Percentiles rank a stretch among this genome's conserved stretches.
These are phyloP conservation scores for Podospora pseudoanserina DNA, from an alignment of 495 filamentous ascomycete species.

Conservation along the genomic window DNA sequence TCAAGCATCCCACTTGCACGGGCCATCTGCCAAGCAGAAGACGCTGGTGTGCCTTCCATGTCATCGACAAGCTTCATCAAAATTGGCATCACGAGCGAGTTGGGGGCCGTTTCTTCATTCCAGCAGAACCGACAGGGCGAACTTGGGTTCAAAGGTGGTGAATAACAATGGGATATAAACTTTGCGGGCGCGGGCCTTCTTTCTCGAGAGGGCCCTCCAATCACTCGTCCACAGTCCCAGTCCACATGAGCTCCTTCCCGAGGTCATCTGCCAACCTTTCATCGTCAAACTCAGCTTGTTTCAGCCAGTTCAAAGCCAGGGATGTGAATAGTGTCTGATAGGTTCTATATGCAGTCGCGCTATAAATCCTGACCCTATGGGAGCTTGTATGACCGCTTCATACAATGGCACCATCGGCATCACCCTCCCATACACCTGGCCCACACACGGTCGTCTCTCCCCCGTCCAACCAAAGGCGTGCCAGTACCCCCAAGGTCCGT, in stretches of 20 bases:
- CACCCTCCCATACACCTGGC: background rate
- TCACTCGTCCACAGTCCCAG: background rate
- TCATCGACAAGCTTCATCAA: background rate
- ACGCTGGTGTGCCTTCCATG: background rate
- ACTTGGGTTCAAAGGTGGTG: background rate
- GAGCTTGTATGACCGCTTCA: background rate
- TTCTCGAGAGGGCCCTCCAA: background rate
- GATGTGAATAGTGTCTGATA: background rate
- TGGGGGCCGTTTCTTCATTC: background rate
- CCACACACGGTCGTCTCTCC: background rate
- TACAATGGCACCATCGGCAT: background rate
- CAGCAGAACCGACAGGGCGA: background rate
- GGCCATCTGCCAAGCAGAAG: background rate
- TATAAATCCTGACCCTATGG: background rate
- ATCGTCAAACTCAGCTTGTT: background rate
- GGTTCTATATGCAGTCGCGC: background rate
- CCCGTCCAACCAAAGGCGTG: slow-evolving; percentile 9
- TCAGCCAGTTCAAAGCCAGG: background rate
- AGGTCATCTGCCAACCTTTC: background rate
- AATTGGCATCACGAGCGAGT: background rate
- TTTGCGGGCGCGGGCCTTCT: background rate
- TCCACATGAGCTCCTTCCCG: background rate
- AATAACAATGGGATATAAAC: background rate
- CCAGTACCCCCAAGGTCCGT: slow-evolving; percentile 30
- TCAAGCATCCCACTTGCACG: background rate